Conservation (phyloP, 192 early-diverging fungal species). For the Linderina pennispora region DNA sequence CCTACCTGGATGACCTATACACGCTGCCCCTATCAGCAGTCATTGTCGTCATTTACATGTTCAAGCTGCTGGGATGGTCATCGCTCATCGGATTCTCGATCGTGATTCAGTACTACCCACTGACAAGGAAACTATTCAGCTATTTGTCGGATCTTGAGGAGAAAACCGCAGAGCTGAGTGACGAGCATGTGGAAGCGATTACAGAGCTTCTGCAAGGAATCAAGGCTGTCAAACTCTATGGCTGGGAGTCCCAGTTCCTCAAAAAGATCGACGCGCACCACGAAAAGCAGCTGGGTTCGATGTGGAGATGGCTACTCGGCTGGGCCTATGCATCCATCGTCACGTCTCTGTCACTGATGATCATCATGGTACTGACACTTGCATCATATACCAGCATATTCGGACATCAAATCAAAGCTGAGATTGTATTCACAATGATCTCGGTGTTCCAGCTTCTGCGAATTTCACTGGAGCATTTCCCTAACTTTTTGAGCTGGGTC, state of each 20-base stretch:
- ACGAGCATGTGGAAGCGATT: conserved; percentile 62
- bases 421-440: conserved; percentile 58
- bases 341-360: conserved; percentile 48
- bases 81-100: conserved; percentile 62
- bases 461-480: conserved; percentile 50
- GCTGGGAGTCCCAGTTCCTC: conserved; percentile 66
- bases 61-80: conserved; percentile 67
- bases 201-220: conserved; percentile 81
- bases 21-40: conserved; percentile 51
- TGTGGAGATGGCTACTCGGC: conserved; percentile 35
- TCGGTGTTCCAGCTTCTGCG: conserved; percentile 56
- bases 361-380: conserved; percentile 52
- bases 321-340: conserved; percentile 40
- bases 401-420: conserved; percentile 48
- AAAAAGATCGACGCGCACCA: conserved; percentile 54
- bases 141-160: conserved; percentile 43
- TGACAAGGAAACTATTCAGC: conserved; percentile 39
- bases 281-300: conserved; percentile 49
- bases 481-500: conserved; percentile 44
- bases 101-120: conserved; percentile 52
- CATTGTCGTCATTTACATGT: conserved; percentile 56
- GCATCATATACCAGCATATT: conserved; percentile 54
- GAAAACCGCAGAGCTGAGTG: conserved; percentile 42
- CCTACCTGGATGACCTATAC: conserved; percentile 50
- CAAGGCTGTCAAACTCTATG: conserved; percentile 81